Evolutionary conservation across 129 eudicot genomes (phyloP).

Genomic region (Smallanthus sonchifolius): DNA sequence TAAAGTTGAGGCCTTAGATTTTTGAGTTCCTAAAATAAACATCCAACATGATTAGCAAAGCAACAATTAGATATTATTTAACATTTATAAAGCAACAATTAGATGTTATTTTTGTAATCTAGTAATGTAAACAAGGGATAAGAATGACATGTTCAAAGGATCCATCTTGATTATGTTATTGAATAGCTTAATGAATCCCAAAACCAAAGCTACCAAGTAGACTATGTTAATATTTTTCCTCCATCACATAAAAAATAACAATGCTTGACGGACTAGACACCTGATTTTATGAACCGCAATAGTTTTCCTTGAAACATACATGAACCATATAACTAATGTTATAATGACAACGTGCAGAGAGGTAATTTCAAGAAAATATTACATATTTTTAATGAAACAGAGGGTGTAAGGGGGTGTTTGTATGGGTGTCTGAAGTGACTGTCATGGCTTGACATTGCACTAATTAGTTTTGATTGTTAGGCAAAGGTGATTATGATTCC

Average conservation of each 20-base stretch:
- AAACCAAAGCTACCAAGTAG: neutral
- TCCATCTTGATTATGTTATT: conserved; percentile 2
- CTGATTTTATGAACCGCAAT: neutral
- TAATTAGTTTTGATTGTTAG: too few species aligned
- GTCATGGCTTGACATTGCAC: too few species aligned
- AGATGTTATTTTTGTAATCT: neutral
- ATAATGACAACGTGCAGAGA: too few species aligned
- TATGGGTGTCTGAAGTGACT: too few species aligned
- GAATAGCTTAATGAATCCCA: neutral
- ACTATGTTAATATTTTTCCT: neutral
- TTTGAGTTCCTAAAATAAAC: conserved; percentile 73
- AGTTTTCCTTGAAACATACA: neutral
- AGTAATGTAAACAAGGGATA: neutral
- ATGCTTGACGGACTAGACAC: neutral
- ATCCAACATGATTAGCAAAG: conserved; percentile 8
- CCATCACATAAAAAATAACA: neutral
- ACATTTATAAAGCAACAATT: conserved; percentile 3
- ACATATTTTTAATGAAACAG: too few species aligned
- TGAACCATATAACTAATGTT: neutral
- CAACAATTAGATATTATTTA: conserved; percentile 2
- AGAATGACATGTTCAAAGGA: conserved; percentile 3
- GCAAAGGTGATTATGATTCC: neutral
- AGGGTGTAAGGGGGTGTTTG: too few species aligned
- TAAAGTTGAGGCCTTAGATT: conserved; percentile 91
- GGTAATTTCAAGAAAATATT: too few species aligned